Base-by-base conservation (phyloP, 306 rosid species). In the Quercus dentata region DNA sequence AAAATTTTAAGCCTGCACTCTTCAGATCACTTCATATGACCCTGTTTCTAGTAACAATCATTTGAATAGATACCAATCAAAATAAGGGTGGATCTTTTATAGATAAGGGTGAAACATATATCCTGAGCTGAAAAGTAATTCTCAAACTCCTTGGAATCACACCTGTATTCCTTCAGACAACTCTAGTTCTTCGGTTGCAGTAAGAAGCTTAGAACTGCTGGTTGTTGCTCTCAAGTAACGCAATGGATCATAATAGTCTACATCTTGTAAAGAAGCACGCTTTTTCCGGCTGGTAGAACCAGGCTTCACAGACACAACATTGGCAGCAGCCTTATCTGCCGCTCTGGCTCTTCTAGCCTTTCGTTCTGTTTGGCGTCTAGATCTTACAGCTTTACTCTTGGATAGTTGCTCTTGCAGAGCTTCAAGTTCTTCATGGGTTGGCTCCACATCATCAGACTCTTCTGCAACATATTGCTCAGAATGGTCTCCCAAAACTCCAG, bases 91-190 rank as follows among this genome's bases (percentile, higher is more conserved):
- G 46, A 38, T 38, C 46, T 7, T 38, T 38, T 38, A 38, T 38
- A 38, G 11, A 18, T 10, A 72, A 74, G 71, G 23, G 51, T n/a
- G 46, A 74, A 56, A 15, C 5, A 64, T 9, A 20, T 12, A 56
- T 46, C 18, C 23, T 73, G n/a, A 72, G 25, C 14, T 73, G 51
- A 51, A 79, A 38, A 74, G 74, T 35, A 35, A 74, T 69, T 70
- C 55, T 9, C 69, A 30, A 57, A 65, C 69, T 68, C 81, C 62
- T 82, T 56, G 44, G 74, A 74, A 76, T n/a, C 74, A 46, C 76
- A 95, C 99, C 99, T 92, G 99, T 79, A 95, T 92, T 87, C 98
- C 98, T 85, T 83, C 94, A 17, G 98, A 95, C 72, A 92, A 80
- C 83, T 91, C 86, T 75, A 89, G 83, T 84, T 95, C 99, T 82